Conservation (phyloP, 306 rosid species). For the Cicer cuneatum region DNA sequence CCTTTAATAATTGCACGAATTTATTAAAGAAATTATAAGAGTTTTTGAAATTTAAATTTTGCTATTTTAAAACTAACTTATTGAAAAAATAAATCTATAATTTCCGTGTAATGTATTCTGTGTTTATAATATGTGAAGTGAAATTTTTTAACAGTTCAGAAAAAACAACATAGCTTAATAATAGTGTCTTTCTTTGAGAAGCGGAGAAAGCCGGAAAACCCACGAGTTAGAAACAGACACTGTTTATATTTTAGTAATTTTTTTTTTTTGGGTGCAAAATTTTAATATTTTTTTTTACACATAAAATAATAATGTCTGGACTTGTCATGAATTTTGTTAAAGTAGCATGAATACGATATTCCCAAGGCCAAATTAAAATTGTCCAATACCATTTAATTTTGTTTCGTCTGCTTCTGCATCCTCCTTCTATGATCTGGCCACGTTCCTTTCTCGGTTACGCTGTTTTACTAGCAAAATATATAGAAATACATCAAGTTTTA, state of each 20-base stretch:
- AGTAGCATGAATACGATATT: slow-evolving; percentile 40
- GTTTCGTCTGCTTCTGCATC: neutral
- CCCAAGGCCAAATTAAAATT: slow-evolving; percentile 33
- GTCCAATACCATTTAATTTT: too few relatives aligned
- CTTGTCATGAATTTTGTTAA: neutral
- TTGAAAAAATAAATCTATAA: too few relatives aligned
- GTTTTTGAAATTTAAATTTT: too few relatives aligned
- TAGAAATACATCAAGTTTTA: neutral
- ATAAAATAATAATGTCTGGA: too few relatives aligned
- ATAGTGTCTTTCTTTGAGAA: slow-evolving; percentile 20
- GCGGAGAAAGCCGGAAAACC: slow-evolving; percentile 22
- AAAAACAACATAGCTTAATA: slow-evolving; percentile 9
- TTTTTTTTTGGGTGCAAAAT: too few relatives aligned
- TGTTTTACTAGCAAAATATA: slow-evolving; percentile 18
- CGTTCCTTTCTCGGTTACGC: slow-evolving; percentile 28
- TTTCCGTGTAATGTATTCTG: too few relatives aligned
- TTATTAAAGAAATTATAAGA: too few relatives aligned
- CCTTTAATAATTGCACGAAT: too few relatives aligned
- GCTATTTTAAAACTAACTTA: too few relatives aligned
- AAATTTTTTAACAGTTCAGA: neutral
- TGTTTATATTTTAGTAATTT: neutral
- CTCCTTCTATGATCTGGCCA: slow-evolving; percentile 41
- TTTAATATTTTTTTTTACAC: too few relatives aligned
- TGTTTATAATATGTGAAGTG: too few relatives aligned
- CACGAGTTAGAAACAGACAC: slow-evolving; percentile 12